Conservation (phyloP, 345 rosid genomes). For the Sonneratia caseolaris region DNA sequence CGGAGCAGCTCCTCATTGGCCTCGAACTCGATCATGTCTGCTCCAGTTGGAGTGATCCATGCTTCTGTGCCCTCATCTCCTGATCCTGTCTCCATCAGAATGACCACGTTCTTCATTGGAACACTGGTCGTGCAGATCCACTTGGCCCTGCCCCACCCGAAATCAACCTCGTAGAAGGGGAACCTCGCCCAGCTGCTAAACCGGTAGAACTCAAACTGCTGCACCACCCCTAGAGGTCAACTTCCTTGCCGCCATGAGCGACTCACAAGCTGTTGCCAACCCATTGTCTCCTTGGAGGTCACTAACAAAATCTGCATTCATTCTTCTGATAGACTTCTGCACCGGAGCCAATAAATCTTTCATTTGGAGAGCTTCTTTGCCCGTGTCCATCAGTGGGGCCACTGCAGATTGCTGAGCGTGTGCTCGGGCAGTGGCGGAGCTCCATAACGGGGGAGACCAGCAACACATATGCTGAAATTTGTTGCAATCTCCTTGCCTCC, state of each 20-base stretch:
- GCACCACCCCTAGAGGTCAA: neutral
- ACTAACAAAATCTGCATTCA: conserved; percentile 6
- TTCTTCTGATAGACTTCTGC: conserved; percentile 5
- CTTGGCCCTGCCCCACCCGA: neutral
- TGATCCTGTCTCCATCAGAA: conserved; percentile 1
- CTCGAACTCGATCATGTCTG: neutral
- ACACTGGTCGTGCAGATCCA: neutral
- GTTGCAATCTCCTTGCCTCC: no score
- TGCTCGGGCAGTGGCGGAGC: conserved; percentile 13
- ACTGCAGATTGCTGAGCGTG: conserved; percentile 9
- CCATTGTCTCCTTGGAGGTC: conserved; percentile 9
- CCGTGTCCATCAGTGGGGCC: neutral
- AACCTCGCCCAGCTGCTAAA: conserved; percentile 1
- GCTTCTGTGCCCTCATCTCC: conserved; percentile 5
- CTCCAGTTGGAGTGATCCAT: neutral
- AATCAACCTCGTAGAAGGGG: conserved; percentile 1
- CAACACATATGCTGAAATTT: no score
- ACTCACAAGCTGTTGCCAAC: conserved; percentile 1
- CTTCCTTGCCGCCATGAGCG: neutral
- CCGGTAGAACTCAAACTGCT: conserved; percentile 1
- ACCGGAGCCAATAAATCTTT: conserved; percentile 8
- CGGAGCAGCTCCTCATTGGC: neutral
- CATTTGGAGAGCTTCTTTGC: neutral
- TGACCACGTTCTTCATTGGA: neutral
- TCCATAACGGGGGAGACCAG: no score